Base-by-base conservation (phyloP, 139 green algal species). In the Nannochloris sp. region DNA sequence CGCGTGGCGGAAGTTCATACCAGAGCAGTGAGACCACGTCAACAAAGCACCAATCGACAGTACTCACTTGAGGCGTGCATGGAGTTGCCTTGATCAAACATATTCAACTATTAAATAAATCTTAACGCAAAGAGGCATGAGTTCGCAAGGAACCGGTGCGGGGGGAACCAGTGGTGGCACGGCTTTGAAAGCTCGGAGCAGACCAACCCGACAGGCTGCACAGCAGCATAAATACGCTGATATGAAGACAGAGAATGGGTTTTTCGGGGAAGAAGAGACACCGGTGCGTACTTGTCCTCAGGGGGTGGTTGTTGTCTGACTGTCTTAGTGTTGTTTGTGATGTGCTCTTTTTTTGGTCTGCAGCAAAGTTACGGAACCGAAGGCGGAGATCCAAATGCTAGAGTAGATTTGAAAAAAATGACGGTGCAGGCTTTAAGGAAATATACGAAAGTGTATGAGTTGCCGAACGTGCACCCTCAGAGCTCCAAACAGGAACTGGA, bases 361-460 rank as follows among this genome's bases (percentile, higher is more conserved):
- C 50, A 59, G 44, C 40, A 43, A 44, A 62, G 44, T 44, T 63
- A 63, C 54, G 48, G 46, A 57, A 46, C 19, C 56, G 57, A 31
- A 58, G 57, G 23, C n/a, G 57, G 19, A n/a, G 63, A 64, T 23
- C 24, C 25, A 4, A 67, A 59, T 19, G n/a, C 59, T 2, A 62
- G 70, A 36, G 70, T 73, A 15, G 70, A 77, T 60, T 54, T 77
- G 6, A 60, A 34, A 19, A 77, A 77, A 44, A 58, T 77, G 29
- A 77, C 67, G 59, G 64, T 73, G 12, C 64, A 73, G 27, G 61
- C 70, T 48, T 37, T 77, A 23, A 62, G 64, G 31, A 77, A 77
- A 54, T 77, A 77, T 40, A 68, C 70, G 9, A 77, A 77, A 24
- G 23, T 67, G 53, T 77, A 69, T 18, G 70, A 77, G 44, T 48